phyloP scores from a whole-genome alignment of 208 protist genomes.

The Trypanosoma congolense region DNA sequence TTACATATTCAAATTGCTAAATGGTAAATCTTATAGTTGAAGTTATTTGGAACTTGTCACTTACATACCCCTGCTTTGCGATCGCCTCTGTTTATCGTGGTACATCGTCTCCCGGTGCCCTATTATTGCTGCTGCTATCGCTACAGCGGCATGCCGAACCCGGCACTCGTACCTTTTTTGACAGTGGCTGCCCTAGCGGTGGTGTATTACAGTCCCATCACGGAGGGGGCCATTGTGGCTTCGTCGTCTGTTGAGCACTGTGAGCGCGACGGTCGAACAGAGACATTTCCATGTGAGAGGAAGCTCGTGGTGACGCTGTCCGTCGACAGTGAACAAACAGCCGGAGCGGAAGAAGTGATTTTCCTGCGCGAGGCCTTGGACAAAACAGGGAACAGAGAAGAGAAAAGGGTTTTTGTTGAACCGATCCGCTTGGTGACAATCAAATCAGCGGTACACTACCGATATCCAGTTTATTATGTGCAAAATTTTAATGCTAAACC shows the following conservation, averaged over 20 bases:
- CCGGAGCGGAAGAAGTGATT: slow-evolving; percentile 58
- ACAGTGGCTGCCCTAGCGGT: neutral
- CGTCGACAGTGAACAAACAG: slow-evolving; percentile 52
- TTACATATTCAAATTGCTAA: no score
- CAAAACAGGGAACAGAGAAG: slow-evolving; percentile 19
- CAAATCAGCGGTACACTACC: slow-evolving; percentile 60
- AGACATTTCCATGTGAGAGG: slow-evolving; percentile 46
- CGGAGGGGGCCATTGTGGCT: slow-evolving; percentile 34
- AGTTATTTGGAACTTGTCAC: no score
- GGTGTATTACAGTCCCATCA: neutral
- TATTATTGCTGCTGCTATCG: no score
- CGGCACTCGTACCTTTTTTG: neutral
- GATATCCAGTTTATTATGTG: slow-evolving; percentile 79
- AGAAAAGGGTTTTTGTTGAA: slow-evolving; percentile 35
- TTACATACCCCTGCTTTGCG: no score
- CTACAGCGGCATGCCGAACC: neutral
- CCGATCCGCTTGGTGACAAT: slow-evolving; percentile 58
- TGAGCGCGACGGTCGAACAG: slow-evolving; percentile 27
- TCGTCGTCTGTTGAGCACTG: slow-evolving; percentile 76
- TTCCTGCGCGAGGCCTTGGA: slow-evolving; percentile 52
- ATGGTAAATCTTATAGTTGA: no score
- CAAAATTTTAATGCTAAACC: slow-evolving; percentile 84
- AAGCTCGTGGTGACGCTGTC: slow-evolving; percentile 80
- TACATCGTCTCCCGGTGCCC: no score
- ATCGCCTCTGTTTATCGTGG: no score